Evolutionary conservation across 352 stramenopile genomes (phyloP), one percentile per base, ranked within the genome.

Genomic region (Globisporangium alternatum): DNA sequence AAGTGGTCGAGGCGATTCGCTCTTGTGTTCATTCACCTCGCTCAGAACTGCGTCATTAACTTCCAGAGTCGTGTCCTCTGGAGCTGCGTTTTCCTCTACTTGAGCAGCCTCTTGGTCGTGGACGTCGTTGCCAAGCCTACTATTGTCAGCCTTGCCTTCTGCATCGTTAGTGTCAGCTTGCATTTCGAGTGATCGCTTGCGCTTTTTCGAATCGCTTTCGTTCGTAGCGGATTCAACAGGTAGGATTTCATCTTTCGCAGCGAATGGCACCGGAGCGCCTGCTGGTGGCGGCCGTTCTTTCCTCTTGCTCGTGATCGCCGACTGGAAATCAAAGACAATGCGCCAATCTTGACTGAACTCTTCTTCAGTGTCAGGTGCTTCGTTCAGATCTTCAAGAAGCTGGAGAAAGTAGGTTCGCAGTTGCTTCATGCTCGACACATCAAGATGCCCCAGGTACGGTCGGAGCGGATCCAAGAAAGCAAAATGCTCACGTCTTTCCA

Each of bases 341-440:
- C 70, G 72, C 86, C 86, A 95, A 12, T 62, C 64, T 12, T 68
- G 22, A 60, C 77, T 74, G 28, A 90, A 63, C 13, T 82, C 60
- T 5, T 83, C 77, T 35, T 60, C 71, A 13, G 80, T 70, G 9
- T 48, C 58, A 43, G 81, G 82, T 43, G 77, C 62, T 49, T 88
- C 75, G 19, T 76, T 47, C 25, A 89, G 48, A 25, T 64, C 58
- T 62, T 85, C 62, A 10, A 94, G 65, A 8, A 83, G 64, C 54
- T 94, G 77, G 45, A 74, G 68, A 54, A 95, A 93, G 63, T 93
- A 91, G 6, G 75, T 67, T 17, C 78, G 76, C 37, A 96, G 57
- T 58, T 93, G 83, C 52, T 76, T 80, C 55, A 76, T 81, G 48
- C 77, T 86, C 43, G 74, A 63, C 5, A 74, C 76, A 57, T 96